These are phyloP conservation scores for Chlamydomonas applanata DNA, from an alignment of 139 green algal species.

Conservation along the genomic window DNA sequence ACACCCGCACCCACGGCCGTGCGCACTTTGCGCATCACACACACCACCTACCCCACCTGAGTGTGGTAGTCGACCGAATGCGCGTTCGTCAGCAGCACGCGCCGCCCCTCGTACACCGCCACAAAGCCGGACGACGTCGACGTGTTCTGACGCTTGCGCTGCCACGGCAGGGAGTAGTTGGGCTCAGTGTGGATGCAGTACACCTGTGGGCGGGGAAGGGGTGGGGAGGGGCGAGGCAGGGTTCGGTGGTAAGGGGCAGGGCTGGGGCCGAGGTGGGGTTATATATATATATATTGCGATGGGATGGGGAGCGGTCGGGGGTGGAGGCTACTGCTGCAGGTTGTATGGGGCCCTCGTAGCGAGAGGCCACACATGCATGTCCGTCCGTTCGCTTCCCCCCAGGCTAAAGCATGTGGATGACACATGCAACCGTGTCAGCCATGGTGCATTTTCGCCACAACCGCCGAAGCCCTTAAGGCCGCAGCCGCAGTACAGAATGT, in stretches of 20 bases:
- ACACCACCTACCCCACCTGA: conserved; percentile 55
- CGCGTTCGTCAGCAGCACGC: conserved; percentile 90
- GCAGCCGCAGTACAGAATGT: no score
- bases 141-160: conserved; percentile 88
- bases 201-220: conserved; percentile 13
- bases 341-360: no score
- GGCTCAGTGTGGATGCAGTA: conserved; percentile 77
- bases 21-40: no score
- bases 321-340: no score
- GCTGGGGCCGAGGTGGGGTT: background rate
- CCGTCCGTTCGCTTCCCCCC: no score
- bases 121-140: conserved; percentile 82
- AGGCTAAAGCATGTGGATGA: no score
- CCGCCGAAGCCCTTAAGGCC: no score
- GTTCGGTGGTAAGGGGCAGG: background rate
- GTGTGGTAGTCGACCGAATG: conserved; percentile 96
- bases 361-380: no score
- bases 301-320: background rate
- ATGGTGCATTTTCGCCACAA: no score
- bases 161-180: conserved; percentile 93
- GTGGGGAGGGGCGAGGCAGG: background rate
- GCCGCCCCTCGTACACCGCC: conserved; percentile 34
- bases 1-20: no score
- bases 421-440: no score
- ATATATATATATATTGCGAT: background rate